Conservation (phyloP, 148 eudicot genomes). For the Linanthus parryae region DNA sequence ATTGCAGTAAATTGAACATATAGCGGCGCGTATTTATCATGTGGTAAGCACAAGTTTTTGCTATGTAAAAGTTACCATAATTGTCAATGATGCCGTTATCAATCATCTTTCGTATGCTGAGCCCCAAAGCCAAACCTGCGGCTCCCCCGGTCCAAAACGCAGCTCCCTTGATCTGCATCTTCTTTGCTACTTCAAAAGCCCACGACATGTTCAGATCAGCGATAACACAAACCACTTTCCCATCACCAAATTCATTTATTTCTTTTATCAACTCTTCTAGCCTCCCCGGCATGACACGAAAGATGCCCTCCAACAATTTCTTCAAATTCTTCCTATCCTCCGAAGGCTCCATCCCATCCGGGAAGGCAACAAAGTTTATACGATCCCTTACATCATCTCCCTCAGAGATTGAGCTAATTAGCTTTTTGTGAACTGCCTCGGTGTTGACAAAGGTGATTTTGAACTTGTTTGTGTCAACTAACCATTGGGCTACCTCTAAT, state of each 20-base stretch:
- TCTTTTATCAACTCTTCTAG: constrained; percentile 11
- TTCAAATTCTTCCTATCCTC: constrained; percentile 15
- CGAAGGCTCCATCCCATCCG: constrained; percentile 23
- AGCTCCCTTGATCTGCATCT: background rate
- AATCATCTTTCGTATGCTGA: constrained; percentile 1
- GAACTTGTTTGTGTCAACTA: constrained; percentile 19
- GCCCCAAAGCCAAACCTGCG: background rate
- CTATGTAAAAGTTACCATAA: constrained; percentile 2
- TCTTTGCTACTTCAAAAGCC: constrained; percentile 1
- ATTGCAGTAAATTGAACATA: too few relatives aligned
- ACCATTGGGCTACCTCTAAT: constrained; percentile 18
- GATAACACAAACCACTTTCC: constrained; percentile 15
- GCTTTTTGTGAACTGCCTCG: constrained; percentile 3
- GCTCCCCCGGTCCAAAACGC: constrained; percentile 1
- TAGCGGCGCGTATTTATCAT: too few relatives aligned
- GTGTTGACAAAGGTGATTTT: constrained; percentile 25
- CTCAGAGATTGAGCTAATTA: constrained; percentile 8
- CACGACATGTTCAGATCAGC: constrained; percentile 13
- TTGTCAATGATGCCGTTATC: constrained; percentile 2
- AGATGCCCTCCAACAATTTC: constrained; percentile 7
- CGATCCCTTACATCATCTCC: background rate
- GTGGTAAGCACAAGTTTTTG: too few relatives aligned
- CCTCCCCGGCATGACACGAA: constrained; percentile 15
- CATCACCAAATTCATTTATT: constrained; percentile 3
- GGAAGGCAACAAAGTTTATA: constrained; percentile 16